Conservation (phyloP, 208 protist species). For the Phytomonas sp. region DNA sequence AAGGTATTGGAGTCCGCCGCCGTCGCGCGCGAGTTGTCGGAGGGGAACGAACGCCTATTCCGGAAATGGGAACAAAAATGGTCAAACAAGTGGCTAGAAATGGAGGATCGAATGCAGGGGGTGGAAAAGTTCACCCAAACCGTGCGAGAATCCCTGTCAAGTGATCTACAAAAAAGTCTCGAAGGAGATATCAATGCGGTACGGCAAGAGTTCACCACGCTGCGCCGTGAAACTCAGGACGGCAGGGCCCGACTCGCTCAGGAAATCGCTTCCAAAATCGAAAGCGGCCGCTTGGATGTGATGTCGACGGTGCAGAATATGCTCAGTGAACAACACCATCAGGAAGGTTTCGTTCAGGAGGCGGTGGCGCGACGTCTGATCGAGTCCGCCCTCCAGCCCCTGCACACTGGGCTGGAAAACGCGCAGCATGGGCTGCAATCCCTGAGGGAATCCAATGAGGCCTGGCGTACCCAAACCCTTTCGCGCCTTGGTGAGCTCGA, state of each 20-base stretch:
- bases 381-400: constrained; percentile 8
- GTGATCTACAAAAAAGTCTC: not conserved
- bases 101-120: not conserved
- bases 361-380: constrained; percentile 18
- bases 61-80: not conserved
- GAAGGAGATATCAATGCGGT: not conserved
- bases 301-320: not conserved
- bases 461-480: not conserved
- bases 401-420: constrained; percentile 4
- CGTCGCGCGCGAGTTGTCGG: constrained; percentile 26
- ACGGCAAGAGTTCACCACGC: not conserved
- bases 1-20: constrained; percentile 34
- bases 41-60: constrained; percentile 13
- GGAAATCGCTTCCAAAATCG: not conserved
- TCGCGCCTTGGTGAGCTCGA: not conserved
- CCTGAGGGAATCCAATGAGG: not conserved
- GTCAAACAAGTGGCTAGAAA: not conserved
- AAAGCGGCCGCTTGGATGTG: not conserved
- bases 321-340: not conserved
- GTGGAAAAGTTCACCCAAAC: not conserved
- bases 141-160: not conserved
- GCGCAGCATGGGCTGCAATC: not conserved
- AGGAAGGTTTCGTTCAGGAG: constrained; percentile 1
- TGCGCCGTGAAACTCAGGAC: not conserved
- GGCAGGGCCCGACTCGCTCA: not conserved